A percentile compares a stretch with the other conserved stretches of the same genome.
Conservation (phyloP, 768 basidiomycete genomes). For the Paxillus involutus region DNA sequence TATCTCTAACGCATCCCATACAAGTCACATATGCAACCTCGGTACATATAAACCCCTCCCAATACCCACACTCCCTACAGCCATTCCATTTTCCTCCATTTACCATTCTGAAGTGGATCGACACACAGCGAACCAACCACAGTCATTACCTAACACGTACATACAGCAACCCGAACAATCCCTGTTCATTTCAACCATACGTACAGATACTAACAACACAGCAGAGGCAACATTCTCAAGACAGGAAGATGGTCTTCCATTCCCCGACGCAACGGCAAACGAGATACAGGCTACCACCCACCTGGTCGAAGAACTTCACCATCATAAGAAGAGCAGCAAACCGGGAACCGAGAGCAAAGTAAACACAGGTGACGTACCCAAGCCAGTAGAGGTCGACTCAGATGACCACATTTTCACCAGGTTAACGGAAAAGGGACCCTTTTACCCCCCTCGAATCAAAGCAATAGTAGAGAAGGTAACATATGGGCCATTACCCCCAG, state of each 20-base stretch:
- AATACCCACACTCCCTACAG: neutral
- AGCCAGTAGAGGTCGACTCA: neutral
- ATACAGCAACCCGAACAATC: neutral
- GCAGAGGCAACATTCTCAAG: too few species aligned
- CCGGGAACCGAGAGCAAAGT: too few species aligned
- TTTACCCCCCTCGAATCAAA: conserved; percentile 15
- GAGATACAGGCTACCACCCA: too few species aligned
- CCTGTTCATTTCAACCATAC: too few species aligned
- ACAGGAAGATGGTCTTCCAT: too few species aligned
- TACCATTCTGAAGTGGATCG: neutral
- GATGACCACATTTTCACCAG: conserved; percentile 10
- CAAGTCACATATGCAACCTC: neutral
- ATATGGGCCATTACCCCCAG: too few species aligned
- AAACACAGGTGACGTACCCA: neutral
- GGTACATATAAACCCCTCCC: neutral
- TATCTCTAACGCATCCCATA: neutral
- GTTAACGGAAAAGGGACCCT: conserved; percentile 10
- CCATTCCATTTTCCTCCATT: neutral
- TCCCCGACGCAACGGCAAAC: too few species aligned
- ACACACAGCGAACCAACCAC: neutral
- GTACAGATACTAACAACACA: too few species aligned
- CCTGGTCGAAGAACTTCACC: neutral
- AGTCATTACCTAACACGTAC: neutral
- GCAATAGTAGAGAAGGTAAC: neutral
- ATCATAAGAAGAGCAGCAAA: neutral